These are phyloP conservation scores for Clathrus columnatus DNA, from an alignment of 768 basidiomycete genomes.

Conservation along the genomic window DNA sequence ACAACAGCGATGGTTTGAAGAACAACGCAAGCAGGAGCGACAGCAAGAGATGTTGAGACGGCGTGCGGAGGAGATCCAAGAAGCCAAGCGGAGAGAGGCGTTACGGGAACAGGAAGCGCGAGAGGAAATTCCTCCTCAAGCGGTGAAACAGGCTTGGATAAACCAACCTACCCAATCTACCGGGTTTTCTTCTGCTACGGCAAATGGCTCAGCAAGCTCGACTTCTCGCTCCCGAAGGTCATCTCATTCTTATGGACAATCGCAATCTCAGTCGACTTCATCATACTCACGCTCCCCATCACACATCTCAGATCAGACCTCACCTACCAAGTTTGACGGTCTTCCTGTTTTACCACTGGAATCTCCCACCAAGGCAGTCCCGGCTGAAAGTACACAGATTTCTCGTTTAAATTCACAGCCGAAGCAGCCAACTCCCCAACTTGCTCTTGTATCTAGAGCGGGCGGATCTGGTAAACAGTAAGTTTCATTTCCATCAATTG, in stretches of 20 bases:
- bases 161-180: too few relatives aligned
- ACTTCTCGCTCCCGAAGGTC: too few relatives aligned
- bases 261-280: not conserved
- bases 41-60: constrained; percentile 12
- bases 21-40: constrained; percentile 23
- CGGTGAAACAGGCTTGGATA: too few relatives aligned
- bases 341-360: constrained; percentile 46
- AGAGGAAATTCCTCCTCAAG: too few relatives aligned
- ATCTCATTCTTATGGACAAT: not conserved
- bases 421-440: constrained; percentile 10
- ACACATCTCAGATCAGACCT: not conserved
- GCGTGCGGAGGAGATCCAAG: constrained; percentile 13
- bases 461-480: constrained; percentile 27
- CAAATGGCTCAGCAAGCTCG: too few relatives aligned
- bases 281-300: not conserved
- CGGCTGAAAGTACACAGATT: constrained; percentile 26
- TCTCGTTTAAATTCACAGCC: constrained; percentile 21
- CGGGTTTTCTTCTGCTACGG: too few relatives aligned
- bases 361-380: constrained; percentile 47
- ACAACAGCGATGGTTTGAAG: constrained; percentile 22
- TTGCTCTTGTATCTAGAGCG: constrained; percentile 22
- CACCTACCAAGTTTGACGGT: constrained; percentile 4
- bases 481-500: constrained; percentile 16
- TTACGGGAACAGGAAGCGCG: too few relatives aligned
- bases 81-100: constrained; percentile 14